These are phyloP conservation scores for Henckelia pumila DNA, from an alignment of 257 asterid species.

Conservation along the genomic window DNA sequence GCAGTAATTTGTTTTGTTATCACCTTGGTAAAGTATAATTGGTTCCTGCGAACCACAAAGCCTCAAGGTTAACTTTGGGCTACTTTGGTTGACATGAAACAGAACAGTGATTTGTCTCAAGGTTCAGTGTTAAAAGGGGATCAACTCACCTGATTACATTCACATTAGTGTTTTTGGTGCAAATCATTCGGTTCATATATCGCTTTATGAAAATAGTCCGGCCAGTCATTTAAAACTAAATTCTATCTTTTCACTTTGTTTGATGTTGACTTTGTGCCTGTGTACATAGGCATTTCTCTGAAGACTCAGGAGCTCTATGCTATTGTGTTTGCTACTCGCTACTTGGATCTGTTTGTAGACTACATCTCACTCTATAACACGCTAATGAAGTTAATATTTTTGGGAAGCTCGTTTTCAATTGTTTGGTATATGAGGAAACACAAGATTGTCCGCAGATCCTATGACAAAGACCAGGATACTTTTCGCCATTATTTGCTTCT, in stretches of 20 bases:
- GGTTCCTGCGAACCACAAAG: not conserved
- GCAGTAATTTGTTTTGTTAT: not conserved
- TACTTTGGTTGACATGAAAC: not conserved
- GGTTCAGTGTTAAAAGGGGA: not conserved
- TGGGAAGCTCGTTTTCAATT: constrained; percentile 83
- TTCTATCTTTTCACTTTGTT: constrained; percentile 5
- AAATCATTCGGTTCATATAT: not conserved
- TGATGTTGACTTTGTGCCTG: constrained; percentile 16
- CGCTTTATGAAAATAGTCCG: not conserved
- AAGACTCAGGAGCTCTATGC: constrained; percentile 91
- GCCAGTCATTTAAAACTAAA: not conserved
- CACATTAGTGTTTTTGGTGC: not conserved
- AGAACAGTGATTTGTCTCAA: not conserved
- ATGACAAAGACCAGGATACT: constrained; percentile 83
- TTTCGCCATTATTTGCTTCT: constrained; percentile 75
- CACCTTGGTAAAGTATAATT: not conserved
- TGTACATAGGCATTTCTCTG: constrained; percentile 63
- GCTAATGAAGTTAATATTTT: constrained; percentile 71
- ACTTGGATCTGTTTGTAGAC: constrained; percentile 73
- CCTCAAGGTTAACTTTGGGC: not conserved
- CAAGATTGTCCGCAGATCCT: constrained; percentile 83
- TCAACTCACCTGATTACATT: not conserved
- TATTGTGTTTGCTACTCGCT: constrained; percentile 76
- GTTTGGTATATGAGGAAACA: constrained; percentile 84
- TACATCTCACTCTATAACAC: constrained; percentile 75